phyloP scores from a whole-genome alignment of 768 basidiomycete species.

The Termitomyces sp. region DNA sequence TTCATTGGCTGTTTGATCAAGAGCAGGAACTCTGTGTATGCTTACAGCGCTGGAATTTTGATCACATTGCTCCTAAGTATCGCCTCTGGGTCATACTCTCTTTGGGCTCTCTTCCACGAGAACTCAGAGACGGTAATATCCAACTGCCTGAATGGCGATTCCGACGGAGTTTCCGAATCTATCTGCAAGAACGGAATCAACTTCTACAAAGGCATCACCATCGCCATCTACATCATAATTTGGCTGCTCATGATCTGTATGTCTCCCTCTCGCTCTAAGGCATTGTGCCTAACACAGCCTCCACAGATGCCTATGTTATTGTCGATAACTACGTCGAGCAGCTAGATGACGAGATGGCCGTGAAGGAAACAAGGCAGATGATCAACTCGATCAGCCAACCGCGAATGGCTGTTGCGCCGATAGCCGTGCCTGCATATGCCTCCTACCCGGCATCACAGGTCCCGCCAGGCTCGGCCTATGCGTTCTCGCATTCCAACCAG shows the following conservation, averaged over 20 bases:
- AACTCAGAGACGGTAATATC: slow-evolving; percentile 31
- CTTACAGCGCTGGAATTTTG: slow-evolving; percentile 40
- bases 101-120: slow-evolving; percentile 45
- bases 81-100: slow-evolving; percentile 42
- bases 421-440: slow-evolving; percentile 19
- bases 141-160: slow-evolving; percentile 33
- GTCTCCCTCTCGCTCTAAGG: slow-evolving; percentile 18
- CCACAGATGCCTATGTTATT: slow-evolving; percentile 47
- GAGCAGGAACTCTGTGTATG: slow-evolving; percentile 35
- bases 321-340: slow-evolving; percentile 51
- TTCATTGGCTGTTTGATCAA: slow-evolving; percentile 45
- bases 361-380: slow-evolving; percentile 21
- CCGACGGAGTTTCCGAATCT: slow-evolving; percentile 24
- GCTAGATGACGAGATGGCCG: slow-evolving; percentile 44
- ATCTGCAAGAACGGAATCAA: slow-evolving; percentile 40
- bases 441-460: slow-evolving; percentile 10
- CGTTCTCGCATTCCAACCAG: slow-evolving; percentile 13
- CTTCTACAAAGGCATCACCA: slow-evolving; percentile 36
- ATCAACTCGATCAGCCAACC: slow-evolving; percentile 19
- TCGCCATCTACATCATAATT: slow-evolving; percentile 43
- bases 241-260: slow-evolving; percentile 56
- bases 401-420: slow-evolving; percentile 15
- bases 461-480: slow-evolving; percentile 10
- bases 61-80: slow-evolving; percentile 45
- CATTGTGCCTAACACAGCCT: background rate